Percentiles rank a stretch among this genome's conserved stretches.
phyloP scores from a whole-genome alignment of 768 basidiomycete species.

The Russula vinacea region DNA sequence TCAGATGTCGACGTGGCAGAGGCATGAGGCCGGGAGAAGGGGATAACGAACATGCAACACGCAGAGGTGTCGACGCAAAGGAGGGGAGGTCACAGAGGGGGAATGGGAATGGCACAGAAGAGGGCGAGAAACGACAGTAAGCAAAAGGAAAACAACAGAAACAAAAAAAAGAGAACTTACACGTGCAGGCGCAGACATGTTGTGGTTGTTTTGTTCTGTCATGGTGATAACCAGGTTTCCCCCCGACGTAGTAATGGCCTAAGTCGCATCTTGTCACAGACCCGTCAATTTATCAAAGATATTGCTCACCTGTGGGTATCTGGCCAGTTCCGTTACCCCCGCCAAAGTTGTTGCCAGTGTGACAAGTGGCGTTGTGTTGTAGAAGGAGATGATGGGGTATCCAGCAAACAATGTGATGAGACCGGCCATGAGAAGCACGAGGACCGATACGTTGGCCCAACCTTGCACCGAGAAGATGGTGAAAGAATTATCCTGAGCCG shows the following conservation, averaged over 20 bases:
- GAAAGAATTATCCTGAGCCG: conserved; percentile 55
- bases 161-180: no score
- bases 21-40: no score
- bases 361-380: conserved; percentile 33
- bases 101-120: no score
- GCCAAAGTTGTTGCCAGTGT: conserved; percentile 75
- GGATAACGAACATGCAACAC: no score
- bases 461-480: conserved; percentile 80
- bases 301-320: conserved; percentile 62
- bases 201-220: conserved; percentile 62
- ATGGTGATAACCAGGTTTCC: conserved; percentile 84
- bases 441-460: conserved; percentile 72
- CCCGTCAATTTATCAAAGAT: conserved; percentile 3
- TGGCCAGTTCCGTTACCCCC: conserved; percentile 86
- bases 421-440: conserved; percentile 63
- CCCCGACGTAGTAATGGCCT: conserved; percentile 67
- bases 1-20: no score
- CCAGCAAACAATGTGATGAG: conserved; percentile 82
- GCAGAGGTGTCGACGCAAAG: no score
- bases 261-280: conserved; percentile 19
- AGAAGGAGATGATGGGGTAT: conserved; percentile 76
- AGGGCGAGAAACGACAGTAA: no score
- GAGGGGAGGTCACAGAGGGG: no score
- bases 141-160: no score
- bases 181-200: no score